Evolutionary conservation across 345 rosid genomes (phyloP).

Genomic region (Lepidium africanum): DNA sequence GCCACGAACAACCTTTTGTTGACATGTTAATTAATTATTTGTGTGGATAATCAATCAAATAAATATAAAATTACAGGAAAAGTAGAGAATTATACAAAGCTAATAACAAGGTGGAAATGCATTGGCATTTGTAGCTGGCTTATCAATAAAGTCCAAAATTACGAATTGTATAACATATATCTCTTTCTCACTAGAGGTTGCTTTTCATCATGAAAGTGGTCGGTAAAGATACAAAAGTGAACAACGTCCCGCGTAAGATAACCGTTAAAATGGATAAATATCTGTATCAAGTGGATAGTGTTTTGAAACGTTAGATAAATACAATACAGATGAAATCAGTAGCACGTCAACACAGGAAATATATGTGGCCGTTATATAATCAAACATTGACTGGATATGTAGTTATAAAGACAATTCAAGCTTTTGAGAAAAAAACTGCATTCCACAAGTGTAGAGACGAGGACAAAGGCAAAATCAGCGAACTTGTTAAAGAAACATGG

Average conservation of each 20-base stretch:
- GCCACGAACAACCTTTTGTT: conserved; percentile 8
- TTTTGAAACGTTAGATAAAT: not conserved
- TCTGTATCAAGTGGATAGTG: not conserved
- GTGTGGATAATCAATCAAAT: not conserved
- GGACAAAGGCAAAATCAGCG: not conserved
- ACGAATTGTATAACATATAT: not conserved
- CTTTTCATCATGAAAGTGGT: conserved; percentile 4
- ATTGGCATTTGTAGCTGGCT: conserved; percentile 8
- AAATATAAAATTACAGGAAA: not conserved
- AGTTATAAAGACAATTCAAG: not conserved
- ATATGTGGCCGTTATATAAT: not conserved
- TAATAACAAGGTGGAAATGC: not conserved
- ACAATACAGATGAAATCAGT: not conserved
- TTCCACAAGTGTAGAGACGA: not conserved
- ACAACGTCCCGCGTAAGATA: conserved; percentile 6
- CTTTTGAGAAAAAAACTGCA: not conserved
- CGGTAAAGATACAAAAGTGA: not conserved
- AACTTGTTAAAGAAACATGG: not conserved
- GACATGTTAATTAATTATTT: not conserved
- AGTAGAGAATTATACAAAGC: not conserved
- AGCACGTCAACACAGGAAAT: not conserved
- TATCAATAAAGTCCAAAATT: not conserved
- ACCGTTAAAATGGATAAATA: not conserved
- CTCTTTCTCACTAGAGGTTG: not conserved
- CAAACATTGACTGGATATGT: not conserved